Conservation (phyloP, 805 yeast species). For the Jamesozyma hellenica region DNA sequence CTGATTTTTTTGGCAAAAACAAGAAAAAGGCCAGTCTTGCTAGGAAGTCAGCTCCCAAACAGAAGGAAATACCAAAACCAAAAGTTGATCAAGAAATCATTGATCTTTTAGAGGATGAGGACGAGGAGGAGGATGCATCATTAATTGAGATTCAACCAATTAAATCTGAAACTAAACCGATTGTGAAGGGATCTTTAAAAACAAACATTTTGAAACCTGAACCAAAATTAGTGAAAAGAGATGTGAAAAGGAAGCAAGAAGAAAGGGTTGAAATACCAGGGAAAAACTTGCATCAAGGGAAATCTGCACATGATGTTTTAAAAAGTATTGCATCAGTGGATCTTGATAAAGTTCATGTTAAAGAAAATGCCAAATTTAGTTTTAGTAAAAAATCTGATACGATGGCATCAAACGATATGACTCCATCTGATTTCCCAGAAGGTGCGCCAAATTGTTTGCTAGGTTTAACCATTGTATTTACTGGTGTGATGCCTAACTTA, state of each 20-base stretch:
- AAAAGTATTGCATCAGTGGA: conserved; percentile 66
- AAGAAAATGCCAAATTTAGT: conserved; percentile 43
- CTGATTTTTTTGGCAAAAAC: conserved; percentile 31
- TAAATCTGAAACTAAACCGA: too few species aligned
- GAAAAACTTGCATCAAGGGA: neutral
- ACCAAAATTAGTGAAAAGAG: neutral
- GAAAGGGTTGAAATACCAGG: neutral
- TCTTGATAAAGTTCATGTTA: conserved; percentile 41
- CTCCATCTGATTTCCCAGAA: conserved; percentile 48
- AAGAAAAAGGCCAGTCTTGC: conserved; percentile 3
- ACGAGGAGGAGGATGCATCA: conserved; percentile 12
- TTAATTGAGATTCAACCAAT: conserved; percentile 1
- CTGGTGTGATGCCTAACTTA: conserved; percentile 76
- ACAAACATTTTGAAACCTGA: too few species aligned
- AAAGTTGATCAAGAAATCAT: conserved; percentile 16
- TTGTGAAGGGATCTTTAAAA: too few species aligned
- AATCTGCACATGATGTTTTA: conserved; percentile 30
- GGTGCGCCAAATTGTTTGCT: conserved; percentile 79
- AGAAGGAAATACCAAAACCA: conserved; percentile 2
- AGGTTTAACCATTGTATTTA: conserved; percentile 86
- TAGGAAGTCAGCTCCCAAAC: neutral
- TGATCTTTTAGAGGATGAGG: conserved; percentile 24
- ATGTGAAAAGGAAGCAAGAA: neutral
- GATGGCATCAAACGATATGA: conserved; percentile 16
- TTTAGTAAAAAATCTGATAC: conserved; percentile 39